A percentile compares a stretch with the other conserved stretches of the same genome.
Conservation (phyloP, 257 asterid genomes). For the Orobanche coerulescens region DNA sequence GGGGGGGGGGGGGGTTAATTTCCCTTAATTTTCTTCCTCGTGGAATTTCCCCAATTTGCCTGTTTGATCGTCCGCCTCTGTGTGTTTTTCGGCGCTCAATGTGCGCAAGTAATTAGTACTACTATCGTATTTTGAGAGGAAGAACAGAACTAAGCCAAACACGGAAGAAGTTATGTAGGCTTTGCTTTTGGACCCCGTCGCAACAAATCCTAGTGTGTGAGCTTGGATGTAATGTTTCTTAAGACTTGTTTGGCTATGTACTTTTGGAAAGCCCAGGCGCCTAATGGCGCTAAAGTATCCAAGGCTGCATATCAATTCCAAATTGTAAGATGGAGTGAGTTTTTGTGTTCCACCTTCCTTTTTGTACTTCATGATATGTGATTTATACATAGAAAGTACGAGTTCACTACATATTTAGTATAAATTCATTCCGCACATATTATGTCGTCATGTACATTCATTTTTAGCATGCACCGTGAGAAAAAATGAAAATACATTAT, state of each 20-base stretch:
- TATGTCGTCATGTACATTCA: no score
- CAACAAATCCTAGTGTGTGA: neutral
- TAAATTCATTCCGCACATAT: no score
- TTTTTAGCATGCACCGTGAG: no score
- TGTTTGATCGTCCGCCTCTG: slow-evolving; percentile 27
- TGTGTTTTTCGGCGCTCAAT: slow-evolving; percentile 18
- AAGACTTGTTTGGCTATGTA: slow-evolving; percentile 28
- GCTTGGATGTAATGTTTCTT: neutral
- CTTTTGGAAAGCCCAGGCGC: slow-evolving; percentile 4
- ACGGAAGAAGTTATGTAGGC: slow-evolving; percentile 23
- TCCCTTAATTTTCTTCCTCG: neutral
- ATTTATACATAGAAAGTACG: no score
- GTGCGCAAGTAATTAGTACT: neutral
- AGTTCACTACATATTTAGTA: no score
- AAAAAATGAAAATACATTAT: no score
- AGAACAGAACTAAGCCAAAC: slow-evolving; percentile 28
- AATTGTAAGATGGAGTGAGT: no score
- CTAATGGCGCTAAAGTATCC: slow-evolving; percentile 30
- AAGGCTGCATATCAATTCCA: neutral
- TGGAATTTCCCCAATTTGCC: slow-evolving; percentile 16
- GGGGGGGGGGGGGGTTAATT: slow-evolving; percentile 8
- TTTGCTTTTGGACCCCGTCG: slow-evolving; percentile 20
- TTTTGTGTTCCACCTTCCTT: no score
- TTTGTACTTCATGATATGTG: no score
- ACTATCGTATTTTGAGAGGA: slow-evolving; percentile 19